phyloP scores from a whole-genome alignment of 2,329 filamentous ascomycete species.

The Fusarium nodosum region DNA sequence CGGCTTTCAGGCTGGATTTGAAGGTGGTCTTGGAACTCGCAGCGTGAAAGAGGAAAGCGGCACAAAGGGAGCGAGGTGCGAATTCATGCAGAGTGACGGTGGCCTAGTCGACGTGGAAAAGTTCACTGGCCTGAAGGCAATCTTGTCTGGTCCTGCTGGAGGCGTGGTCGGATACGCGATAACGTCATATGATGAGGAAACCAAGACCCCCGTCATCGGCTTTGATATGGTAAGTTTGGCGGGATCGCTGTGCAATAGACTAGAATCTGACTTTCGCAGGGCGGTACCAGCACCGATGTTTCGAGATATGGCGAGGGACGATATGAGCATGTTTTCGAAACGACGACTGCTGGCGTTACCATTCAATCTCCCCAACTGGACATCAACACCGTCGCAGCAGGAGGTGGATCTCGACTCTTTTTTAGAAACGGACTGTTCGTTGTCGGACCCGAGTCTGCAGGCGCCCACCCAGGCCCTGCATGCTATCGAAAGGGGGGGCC shows the following conservation, averaged over 20 bases:
- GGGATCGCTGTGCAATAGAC: not conserved
- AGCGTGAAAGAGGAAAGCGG: constrained; percentile 77
- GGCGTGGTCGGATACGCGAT: constrained; percentile 94
- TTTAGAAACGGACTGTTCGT: constrained; percentile 92
- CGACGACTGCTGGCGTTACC: constrained; percentile 92
- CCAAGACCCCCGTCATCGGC: constrained; percentile 87
- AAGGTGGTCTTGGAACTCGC: constrained; percentile 81
- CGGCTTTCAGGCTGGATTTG: constrained; percentile 85
- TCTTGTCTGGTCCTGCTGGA: constrained; percentile 90
- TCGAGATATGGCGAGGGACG: constrained; percentile 87
- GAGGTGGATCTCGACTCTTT: constrained; percentile 86
- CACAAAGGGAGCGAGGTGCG: constrained; percentile 80
- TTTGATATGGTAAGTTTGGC: constrained; percentile 80
- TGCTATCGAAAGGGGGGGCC: constrained; percentile 93
- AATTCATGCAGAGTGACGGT: constrained; percentile 95
- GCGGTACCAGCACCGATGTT: constrained; percentile 92
- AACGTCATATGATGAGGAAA: constrained; percentile 87
- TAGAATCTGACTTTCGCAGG: constrained; percentile 54
- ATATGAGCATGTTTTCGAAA: constrained; percentile 95
- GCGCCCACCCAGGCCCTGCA: constrained; percentile 89
- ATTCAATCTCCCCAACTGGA: constrained; percentile 93
- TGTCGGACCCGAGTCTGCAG: constrained; percentile 89
- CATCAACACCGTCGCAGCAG: constrained; percentile 94
- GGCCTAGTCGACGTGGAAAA: constrained; percentile 79
- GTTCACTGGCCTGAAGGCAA: constrained; percentile 87